Evolutionary conservation across 78 protist species (phyloP), one percentile per base, ranked within the genome.

Genomic region (Diacronema lutheri): DNA sequence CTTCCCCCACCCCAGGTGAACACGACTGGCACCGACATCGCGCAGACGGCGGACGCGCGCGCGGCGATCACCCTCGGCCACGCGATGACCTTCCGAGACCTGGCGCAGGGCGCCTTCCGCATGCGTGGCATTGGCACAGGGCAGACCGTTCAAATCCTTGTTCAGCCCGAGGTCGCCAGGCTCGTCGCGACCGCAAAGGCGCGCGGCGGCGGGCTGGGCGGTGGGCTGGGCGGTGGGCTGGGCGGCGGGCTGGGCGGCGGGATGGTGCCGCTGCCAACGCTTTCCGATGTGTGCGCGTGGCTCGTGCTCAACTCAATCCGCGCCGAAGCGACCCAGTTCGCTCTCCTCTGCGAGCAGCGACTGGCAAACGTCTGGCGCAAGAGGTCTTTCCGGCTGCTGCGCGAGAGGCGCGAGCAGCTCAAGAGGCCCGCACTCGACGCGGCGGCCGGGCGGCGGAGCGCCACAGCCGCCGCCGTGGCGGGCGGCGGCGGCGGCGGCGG

Each of bases 1-100:
- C n/a, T n/a, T n/a, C n/a, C n/a, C 50, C 50, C 50, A 7, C 16
- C 50, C 64, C 95, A 93, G 57, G 83, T 85, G 16, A 87, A 90
- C 80, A 90, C 89, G 31, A 90, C 92, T 13, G 92, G 92, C 56
- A 85, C 82, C 64, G 92, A 89, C 78, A 37, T 89, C 69, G 37
- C 35, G 82, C 86, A 77, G n/a, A 0, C 80, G 26, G 21, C 38
- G 14, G 19, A 65, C 72, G 93, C 90, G 38, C 60, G 33, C 29
- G 89, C 87, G 29, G 58, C 46, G 0, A 68, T 71, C 55, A 88
- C 90, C 1, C 68, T 88, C 46, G 82, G 87, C 68, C 81, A 88
- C 61, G 90, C 81, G 69, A 64, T 87, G 73, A 68, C 80, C 37
- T 86, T 86, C 66, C 69, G 90, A 12, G 90, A 86, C 85, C 58